These are phyloP conservation scores for Emericellopsis terricola DNA, from an alignment of 495 filamentous ascomycete species.

Conservation along the genomic window DNA sequence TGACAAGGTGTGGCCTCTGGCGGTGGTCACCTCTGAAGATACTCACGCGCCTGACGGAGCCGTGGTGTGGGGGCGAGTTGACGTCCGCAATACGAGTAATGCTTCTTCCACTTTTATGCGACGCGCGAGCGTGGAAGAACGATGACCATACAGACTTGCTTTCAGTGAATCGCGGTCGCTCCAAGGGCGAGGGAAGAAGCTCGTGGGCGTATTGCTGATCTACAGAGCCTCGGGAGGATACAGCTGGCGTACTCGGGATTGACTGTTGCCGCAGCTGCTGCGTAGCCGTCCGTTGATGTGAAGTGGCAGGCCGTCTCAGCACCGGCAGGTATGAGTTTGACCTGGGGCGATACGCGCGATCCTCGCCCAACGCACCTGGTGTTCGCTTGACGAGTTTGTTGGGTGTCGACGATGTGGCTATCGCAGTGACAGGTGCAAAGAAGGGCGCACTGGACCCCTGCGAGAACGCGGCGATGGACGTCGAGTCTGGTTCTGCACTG, in stretches of 20 bases:
- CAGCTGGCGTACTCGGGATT: constrained; percentile 6
- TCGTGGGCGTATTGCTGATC: constrained; percentile 13
- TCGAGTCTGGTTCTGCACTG: constrained; percentile 48
- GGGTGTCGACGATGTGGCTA: constrained; percentile 32
- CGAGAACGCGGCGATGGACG: constrained; percentile 50
- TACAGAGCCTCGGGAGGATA: constrained; percentile 13
- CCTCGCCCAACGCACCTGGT: no score
- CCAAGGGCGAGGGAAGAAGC: constrained; percentile 4
- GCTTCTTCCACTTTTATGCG: constrained; percentile 6
- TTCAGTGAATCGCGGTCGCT: neutral
- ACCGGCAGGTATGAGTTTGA: constrained; percentile 37
- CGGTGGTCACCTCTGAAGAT: constrained; percentile 3
- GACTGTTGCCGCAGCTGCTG: constrained; percentile 25
- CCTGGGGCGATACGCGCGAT: constrained; percentile 18
- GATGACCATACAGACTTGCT: constrained; percentile 18
- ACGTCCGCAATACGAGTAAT: constrained; percentile 8
- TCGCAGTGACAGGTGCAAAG: constrained; percentile 19
- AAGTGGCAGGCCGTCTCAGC: constrained; percentile 65
- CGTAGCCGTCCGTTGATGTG: constrained; percentile 67
- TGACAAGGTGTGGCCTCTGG: constrained; percentile 13
- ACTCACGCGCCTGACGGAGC: constrained; percentile 10
- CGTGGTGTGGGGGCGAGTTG: constrained; percentile 4
- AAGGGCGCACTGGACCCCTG: constrained; percentile 55
- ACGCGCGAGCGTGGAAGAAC: constrained; percentile 23
- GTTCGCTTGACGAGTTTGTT: constrained; percentile 91